These are phyloP conservation scores for Amylostereum chailletii DNA, from an alignment of 1,284 basidiomycete species.

Conservation along the genomic window DNA sequence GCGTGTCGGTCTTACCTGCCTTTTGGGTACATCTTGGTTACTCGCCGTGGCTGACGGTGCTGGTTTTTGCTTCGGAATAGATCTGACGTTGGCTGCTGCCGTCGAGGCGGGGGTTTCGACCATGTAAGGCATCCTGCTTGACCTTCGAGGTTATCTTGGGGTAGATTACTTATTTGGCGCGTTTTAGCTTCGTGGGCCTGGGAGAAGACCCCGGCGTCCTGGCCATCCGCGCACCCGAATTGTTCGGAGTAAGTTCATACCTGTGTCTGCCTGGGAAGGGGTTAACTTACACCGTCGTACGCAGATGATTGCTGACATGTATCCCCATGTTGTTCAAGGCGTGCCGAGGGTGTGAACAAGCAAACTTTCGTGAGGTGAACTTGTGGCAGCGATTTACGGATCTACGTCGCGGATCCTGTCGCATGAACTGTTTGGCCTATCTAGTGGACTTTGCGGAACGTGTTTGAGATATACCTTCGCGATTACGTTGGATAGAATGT, in stretches of 20 bases:
- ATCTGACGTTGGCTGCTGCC: constrained; percentile 57
- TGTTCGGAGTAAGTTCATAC: constrained; percentile 46
- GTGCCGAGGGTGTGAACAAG: constrained; percentile 30
- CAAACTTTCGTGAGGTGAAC: background rate
- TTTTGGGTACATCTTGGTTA: background rate
- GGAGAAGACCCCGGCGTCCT: constrained; percentile 77
- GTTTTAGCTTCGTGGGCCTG: constrained; percentile 66
- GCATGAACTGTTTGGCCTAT: background rate
- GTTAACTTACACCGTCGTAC: constrained; percentile 2
- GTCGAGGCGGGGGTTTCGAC: constrained; percentile 80
- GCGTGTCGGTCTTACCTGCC: constrained; percentile 19
- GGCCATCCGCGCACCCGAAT: constrained; percentile 61
- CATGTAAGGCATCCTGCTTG: constrained; percentile 39
- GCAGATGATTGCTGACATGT: constrained; percentile 52
- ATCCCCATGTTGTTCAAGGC: constrained; percentile 50
- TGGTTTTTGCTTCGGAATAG: constrained; percentile 24
- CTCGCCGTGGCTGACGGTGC: background rate
- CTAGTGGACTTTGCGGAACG: background rate
- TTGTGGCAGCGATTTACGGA: background rate
- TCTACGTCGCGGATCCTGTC: background rate
- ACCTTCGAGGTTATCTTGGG: background rate
- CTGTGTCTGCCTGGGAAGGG: background rate
- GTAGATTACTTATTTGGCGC: constrained; percentile 3
- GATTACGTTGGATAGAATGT: background rate
- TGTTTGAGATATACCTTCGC: background rate